Evolutionary conservation across 352 stramenopile species (phyloP), one percentile per base, ranked within the genome.

Genomic region (Phytophthora cryptogea): DNA sequence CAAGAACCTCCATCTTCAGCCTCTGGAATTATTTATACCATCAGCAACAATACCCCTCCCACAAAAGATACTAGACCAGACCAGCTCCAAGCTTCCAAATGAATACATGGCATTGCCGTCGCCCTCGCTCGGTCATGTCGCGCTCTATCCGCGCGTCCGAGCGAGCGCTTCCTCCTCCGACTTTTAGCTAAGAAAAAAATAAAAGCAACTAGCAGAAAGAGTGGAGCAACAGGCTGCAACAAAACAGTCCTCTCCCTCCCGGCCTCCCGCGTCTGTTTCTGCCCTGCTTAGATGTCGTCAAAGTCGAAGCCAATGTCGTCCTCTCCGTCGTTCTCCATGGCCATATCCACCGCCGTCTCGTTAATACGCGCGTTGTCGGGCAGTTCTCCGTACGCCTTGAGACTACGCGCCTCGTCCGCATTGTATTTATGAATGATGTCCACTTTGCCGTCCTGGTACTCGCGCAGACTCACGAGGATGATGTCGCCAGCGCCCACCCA

Each of bases 391-490:
- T 99, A 99, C 35, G 98, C 95, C 84, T 99, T 99, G 45, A 99
- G 85, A 65, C 98, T 99, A 55, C 97, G 90, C n/a, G 98, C 98
- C 72, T 98, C 94, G 73, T 98, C 95, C 8, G 93, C 95, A 61
- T 97, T 96, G 85, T 99, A 98, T 79, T 99, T 99, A 84, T 99
- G 96, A 67, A 99, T 98, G 68, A 99, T 94, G 72, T 99, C 97
- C 46, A 98, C 96, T 81, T 99, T 99, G 84, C 98, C 97, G 77
- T 99, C 97, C 83, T 99, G 98, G 86, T 99, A 99, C 70, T 99
- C 97, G 72, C 98, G 88, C 65, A 99, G 95, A 71, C 95, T 98
- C 54, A 99, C 94, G 48, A 99, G 86, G 47, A 99, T 98, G 80
- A 99, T 99, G 76, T 99, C 98, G 59, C 98, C 98, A 9, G 94